phyloP scores from a whole-genome alignment of 75 land plant genomes.

The Picea sitchensis region DNA sequence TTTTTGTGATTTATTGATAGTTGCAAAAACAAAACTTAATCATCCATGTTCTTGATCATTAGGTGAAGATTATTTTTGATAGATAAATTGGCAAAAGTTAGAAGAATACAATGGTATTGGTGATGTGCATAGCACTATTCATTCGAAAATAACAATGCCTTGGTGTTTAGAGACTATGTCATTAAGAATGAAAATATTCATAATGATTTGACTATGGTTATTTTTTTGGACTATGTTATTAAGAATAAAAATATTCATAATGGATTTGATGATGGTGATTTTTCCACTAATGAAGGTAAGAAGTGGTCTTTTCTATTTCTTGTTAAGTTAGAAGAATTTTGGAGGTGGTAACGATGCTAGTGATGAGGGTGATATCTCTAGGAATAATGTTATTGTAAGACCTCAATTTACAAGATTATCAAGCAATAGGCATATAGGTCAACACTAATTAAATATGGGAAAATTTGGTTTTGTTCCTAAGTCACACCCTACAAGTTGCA shows the following conservation, averaged over 20 bases:
- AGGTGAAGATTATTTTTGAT: slow-evolving; percentile 56
- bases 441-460: too few relatives aligned
- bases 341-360: too few relatives aligned
- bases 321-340: not conserved
- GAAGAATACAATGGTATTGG: slow-evolving; percentile 76
- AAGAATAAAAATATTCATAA: too few relatives aligned
- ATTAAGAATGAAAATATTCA: slow-evolving; percentile 2
- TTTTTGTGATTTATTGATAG: slow-evolving; percentile 54
- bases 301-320: slow-evolving; percentile 42
- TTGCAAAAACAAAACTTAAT: slow-evolving; percentile 60
- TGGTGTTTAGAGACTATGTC: slow-evolving; percentile 37
- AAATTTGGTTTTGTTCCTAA: too few relatives aligned
- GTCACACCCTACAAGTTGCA: too few relatives aligned
- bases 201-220: too few relatives aligned
- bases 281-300: slow-evolving; percentile 33
- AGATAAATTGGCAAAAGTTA: slow-evolving; percentile 61
- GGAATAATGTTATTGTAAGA: too few relatives aligned
- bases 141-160: slow-evolving; percentile 25
- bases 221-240: too few relatives aligned
- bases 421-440: too few relatives aligned
- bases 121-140: slow-evolving; percentile 67
- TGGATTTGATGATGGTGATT: not conserved
- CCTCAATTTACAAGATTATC: too few relatives aligned
- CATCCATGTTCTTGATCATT: slow-evolving; percentile 68
- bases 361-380: too few relatives aligned